Evolutionary conservation across 768 basidiomycete species (phyloP).

Genomic region (Tylopilus subfusipes): DNA sequence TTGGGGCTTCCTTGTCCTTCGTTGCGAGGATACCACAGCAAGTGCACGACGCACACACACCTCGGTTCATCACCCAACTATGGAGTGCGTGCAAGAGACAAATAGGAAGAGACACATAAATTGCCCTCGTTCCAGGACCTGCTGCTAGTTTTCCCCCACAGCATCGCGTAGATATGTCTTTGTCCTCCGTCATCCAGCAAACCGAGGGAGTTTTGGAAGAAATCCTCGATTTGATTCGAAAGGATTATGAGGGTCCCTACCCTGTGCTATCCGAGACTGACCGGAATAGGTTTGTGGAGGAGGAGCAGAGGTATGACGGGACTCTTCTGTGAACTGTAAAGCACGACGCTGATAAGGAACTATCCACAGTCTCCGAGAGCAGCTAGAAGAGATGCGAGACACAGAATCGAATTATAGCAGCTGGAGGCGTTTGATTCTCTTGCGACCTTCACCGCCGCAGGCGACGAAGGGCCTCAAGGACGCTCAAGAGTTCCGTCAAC

Average conservation of each 20-base stretch:
- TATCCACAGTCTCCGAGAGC: slow-evolving; percentile 7
- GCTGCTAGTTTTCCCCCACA: not conserved
- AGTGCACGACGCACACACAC: not conserved
- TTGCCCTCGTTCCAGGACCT: not conserved
- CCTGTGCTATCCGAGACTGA: slow-evolving; percentile 5
- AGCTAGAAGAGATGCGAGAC: not conserved
- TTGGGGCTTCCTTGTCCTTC: slow-evolving; percentile 8
- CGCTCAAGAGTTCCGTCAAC: slow-evolving; percentile 1
- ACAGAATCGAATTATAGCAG: not conserved
- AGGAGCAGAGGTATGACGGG: slow-evolving; percentile 3
- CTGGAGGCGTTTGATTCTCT: not conserved
- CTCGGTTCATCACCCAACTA: too few species aligned
- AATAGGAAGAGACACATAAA: too few species aligned
- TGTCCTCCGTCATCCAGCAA: not conserved
- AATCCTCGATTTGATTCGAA: not conserved
- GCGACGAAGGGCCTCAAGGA: not conserved
- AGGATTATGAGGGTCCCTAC: not conserved
- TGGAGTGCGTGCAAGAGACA: too few species aligned
- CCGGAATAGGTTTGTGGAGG: not conserved
- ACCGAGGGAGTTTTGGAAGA: not conserved
- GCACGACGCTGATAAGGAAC: not conserved
- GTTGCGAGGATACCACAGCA: slow-evolving; percentile 13
- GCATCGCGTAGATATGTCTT: not conserved
- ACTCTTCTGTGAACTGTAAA: not conserved
- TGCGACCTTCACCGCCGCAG: slow-evolving; percentile 4